Percentiles rank a stretch among this genome's conserved stretches.
Evolutionary conservation across 2,329 filamentous ascomycete species (phyloP).

Genomic region (Ceratocystis lukuohia): DNA sequence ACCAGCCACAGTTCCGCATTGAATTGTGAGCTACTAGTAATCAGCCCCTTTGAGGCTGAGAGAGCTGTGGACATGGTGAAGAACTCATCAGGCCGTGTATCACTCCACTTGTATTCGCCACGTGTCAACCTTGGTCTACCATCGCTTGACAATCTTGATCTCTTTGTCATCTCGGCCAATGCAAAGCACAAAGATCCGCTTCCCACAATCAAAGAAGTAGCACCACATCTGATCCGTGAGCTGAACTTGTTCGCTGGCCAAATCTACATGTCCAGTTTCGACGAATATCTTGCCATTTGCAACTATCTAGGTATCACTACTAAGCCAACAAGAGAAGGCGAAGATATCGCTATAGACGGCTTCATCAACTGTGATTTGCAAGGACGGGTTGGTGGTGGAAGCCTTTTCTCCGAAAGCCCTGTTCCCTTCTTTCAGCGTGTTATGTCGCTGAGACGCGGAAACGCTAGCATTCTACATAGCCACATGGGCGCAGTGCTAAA

Average conservation of each 20-base stretch:
- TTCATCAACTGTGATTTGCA: slow-evolving; percentile 25
- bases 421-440: slow-evolving; percentile 29
- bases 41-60: slow-evolving; percentile 50
- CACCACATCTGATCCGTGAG: slow-evolving; percentile 28
- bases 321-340: slow-evolving; percentile 18
- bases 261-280: slow-evolving; percentile 43
- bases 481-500: slow-evolving; percentile 31
- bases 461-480: slow-evolving; percentile 30
- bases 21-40: slow-evolving; percentile 32
- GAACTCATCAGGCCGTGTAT: slow-evolving; percentile 24
- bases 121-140: slow-evolving; percentile 28
- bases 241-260: slow-evolving; percentile 57
- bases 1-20: background rate
- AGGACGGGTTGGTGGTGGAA: slow-evolving; percentile 18
- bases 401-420: slow-evolving; percentile 26
- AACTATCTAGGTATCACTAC: slow-evolving; percentile 37
- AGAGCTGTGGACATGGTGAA: slow-evolving; percentile 32
- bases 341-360: slow-evolving; percentile 24
- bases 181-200: slow-evolving; percentile 7
- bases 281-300: slow-evolving; percentile 42
- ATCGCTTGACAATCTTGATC: slow-evolving; percentile 33
- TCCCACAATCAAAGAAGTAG: slow-evolving; percentile 18
- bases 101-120: slow-evolving; percentile 40
- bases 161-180: slow-evolving; percentile 30
- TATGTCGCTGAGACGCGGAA: slow-evolving; percentile 28